Evolutionary conservation across 192 early-diverging fungal species (phyloP).

Genomic region (Backusella westeae): DNA sequence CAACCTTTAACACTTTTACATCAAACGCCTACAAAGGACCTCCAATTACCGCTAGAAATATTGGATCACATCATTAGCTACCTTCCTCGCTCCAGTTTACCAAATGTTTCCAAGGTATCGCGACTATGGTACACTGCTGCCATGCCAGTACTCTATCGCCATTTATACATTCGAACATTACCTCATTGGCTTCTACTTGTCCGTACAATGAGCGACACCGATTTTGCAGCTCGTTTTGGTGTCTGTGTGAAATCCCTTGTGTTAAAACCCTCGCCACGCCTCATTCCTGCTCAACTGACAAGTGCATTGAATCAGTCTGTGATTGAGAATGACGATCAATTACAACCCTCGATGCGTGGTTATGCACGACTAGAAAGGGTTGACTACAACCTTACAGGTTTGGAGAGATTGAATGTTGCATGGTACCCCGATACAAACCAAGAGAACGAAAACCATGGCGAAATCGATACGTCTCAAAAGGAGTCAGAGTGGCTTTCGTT

Average conservation of each 20-base stretch:
- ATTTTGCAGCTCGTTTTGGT: background rate
- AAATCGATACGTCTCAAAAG: constrained; percentile 17
- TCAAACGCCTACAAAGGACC: background rate
- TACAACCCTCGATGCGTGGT: background rate
- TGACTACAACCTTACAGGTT: constrained; percentile 8
- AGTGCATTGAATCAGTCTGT: background rate
- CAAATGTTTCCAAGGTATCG: background rate
- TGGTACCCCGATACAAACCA: background rate
- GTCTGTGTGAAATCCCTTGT: background rate
- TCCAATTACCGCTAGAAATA: constrained; percentile 15
- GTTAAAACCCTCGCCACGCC: constrained; percentile 8
- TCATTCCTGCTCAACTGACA: background rate
- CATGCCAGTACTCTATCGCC: constrained; percentile 12
- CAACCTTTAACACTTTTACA: background rate
- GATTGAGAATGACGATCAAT: constrained; percentile 2
- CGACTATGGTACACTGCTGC: background rate
- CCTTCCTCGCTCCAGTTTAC: constrained; percentile 15
- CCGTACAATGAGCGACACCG: background rate
- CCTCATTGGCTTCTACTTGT: constrained; percentile 15
- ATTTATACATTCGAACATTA: constrained; percentile 18
- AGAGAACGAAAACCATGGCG: constrained; percentile 17
- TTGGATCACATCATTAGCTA: background rate
- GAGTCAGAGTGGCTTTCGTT: constrained; percentile 19
- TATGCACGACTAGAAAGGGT: constrained; percentile 11
- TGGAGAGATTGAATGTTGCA: constrained; percentile 1